Percentiles rank a stretch among this genome's conserved stretches.
phyloP scores from a whole-genome alignment of 164 flowering plant species.

The Liquidambar formosana region DNA sequence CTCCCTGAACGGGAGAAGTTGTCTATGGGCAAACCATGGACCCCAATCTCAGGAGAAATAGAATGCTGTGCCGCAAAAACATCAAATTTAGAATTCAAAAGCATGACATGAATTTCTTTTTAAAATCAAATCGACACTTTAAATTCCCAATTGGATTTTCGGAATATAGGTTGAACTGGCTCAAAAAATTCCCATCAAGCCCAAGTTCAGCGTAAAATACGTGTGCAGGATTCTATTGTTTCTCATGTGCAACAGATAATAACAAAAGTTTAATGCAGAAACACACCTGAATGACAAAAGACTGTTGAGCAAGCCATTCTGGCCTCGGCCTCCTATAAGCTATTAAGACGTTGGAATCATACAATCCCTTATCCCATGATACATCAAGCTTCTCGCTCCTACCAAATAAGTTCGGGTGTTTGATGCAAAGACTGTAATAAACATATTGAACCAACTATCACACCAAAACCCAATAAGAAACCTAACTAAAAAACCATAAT shows the following conservation, averaged over 20 bases:
- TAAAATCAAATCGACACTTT: background rate
- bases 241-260: too few relatives aligned
- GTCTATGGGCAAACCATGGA: conserved; percentile 77
- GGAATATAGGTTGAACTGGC: too few relatives aligned
- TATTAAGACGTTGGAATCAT: conserved; percentile 71
- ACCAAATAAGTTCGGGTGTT: conserved; percentile 91
- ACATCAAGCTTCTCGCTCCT: conserved; percentile 94
- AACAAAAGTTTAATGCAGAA: background rate
- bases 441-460: conserved; percentile 9
- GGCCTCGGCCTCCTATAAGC: conserved; percentile 87
- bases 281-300: conserved; percentile 74
- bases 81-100: background rate
- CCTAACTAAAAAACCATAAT: background rate
- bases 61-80: conserved; percentile 56
- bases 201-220: too few relatives aligned
- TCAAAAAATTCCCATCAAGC: too few relatives aligned
- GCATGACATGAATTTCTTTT: background rate
- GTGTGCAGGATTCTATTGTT: too few relatives aligned
- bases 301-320: conserved; percentile 79
- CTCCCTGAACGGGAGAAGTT: conserved; percentile 80
- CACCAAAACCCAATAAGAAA: background rate
- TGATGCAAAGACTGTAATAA: conserved; percentile 67
- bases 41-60: conserved; percentile 78
- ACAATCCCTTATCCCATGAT: conserved; percentile 86
- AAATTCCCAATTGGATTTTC: background rate